Conservation (phyloP, 257 asterid genomes). For the Coffea canephora region DNA sequence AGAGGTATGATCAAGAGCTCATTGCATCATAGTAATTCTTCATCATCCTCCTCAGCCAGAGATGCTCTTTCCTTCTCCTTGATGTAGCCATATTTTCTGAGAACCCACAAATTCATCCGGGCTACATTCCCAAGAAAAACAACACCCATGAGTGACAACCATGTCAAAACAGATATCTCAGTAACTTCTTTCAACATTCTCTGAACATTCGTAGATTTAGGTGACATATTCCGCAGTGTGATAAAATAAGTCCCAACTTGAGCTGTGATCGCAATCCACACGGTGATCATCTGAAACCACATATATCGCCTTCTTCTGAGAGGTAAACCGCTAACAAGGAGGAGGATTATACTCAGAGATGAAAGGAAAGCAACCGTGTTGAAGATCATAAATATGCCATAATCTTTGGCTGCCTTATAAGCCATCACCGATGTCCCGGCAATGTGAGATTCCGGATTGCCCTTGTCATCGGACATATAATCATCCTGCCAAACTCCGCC, state of each 20-base stretch:
- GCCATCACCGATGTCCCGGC: conserved; percentile 37
- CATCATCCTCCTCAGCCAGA: conserved; percentile 2
- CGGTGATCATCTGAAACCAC: conserved; percentile 39
- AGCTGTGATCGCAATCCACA: conserved; percentile 39
- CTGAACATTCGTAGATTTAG: conserved; percentile 7
- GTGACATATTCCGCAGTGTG: conserved; percentile 32
- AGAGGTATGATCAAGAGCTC: not conserved
- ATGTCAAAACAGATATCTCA: conserved; percentile 32
- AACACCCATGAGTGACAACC: conserved; percentile 40
- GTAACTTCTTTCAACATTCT: conserved; percentile 26
- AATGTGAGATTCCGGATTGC: conserved; percentile 14
- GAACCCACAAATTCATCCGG: conserved; percentile 43
- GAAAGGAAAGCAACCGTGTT: conserved; percentile 37
- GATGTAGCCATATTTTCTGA: conserved; percentile 38
- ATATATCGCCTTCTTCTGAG: conserved; percentile 27
- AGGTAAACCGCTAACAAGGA: conserved; percentile 42
- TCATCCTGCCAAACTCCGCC: conserved; percentile 43
- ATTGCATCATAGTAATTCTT: not conserved
- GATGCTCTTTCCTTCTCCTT: conserved; percentile 16
- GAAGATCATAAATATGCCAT: conserved; percentile 25
- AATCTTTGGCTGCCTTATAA: conserved; percentile 10
- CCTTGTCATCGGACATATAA: not conserved
- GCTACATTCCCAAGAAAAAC: conserved; percentile 35
- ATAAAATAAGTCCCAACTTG: conserved; percentile 38
- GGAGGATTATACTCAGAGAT: conserved; percentile 32